phyloP scores from a whole-genome alignment of 106 monocot genomes.

The Dendrobium catenatum region DNA sequence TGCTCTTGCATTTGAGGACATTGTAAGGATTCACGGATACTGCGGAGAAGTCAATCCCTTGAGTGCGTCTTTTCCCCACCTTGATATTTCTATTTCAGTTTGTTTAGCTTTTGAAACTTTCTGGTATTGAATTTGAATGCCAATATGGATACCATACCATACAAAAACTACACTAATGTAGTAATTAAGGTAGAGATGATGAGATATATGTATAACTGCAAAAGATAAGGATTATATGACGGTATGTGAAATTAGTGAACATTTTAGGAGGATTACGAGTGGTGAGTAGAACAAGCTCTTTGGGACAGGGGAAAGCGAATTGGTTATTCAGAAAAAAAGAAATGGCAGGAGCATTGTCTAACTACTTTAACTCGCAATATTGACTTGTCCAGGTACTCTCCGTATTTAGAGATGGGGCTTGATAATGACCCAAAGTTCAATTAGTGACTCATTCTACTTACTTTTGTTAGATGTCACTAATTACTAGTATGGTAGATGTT shows the following conservation, averaged over 20 bases:
- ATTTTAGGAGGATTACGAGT: background rate
- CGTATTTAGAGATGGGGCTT: background rate
- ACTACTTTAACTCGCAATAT: background rate
- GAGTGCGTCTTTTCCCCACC: conserved; percentile 25
- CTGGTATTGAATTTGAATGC: background rate
- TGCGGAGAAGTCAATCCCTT: conserved; percentile 75
- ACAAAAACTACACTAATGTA: background rate
- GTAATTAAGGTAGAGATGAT: background rate
- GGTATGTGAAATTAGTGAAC: background rate
- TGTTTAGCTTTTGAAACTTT: background rate
- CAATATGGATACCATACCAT: background rate
- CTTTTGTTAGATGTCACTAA: background rate
- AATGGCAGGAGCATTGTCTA: background rate
- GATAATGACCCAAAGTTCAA: background rate
- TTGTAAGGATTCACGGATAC: conserved; percentile 68
- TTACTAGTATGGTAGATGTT: background rate
- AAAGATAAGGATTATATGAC: background rate
- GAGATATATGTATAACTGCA: background rate
- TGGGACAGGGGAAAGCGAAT: background rate
- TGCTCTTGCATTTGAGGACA: conserved; percentile 71
- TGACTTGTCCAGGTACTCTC: background rate
- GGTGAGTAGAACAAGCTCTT: background rate
- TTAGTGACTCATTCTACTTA: background rate
- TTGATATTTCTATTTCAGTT: background rate
- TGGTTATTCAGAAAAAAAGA: background rate